phyloP scores from a whole-genome alignment of 2,329 filamentous ascomycete species.

The Stachybotrys elegans region DNA sequence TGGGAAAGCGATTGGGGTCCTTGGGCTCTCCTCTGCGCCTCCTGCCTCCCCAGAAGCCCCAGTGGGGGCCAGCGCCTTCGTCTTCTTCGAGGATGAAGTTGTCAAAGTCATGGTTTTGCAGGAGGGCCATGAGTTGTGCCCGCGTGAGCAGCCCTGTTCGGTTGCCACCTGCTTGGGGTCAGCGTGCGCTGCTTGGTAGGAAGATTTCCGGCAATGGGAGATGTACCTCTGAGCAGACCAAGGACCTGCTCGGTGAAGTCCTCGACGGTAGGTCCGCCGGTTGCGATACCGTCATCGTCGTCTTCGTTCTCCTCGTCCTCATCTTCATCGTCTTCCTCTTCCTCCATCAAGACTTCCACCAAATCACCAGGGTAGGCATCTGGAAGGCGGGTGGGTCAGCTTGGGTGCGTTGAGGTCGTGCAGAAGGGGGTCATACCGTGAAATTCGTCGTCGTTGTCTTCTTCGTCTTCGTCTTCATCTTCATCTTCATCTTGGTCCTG shows the following conservation, averaged over 20 bases:
- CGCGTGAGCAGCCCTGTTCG: constrained; percentile 25
- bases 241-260: constrained; percentile 30
- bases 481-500: constrained; percentile 19
- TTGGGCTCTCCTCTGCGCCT: constrained; percentile 30
- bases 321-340: constrained; percentile 19
- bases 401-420: neutral
- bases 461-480: constrained; percentile 21
- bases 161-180: constrained; percentile 14
- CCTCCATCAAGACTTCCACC: constrained; percentile 16
- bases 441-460: constrained; percentile 16
- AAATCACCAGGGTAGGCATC: constrained; percentile 11
- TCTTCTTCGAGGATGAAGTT: constrained; percentile 32
- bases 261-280: constrained; percentile 15
- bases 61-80: constrained; percentile 19
- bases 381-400: constrained; percentile 6
- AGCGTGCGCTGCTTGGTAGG: neutral
- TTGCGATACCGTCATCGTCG: constrained; percentile 8
- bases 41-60: constrained; percentile 38
- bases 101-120: constrained; percentile 33
- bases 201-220: neutral
- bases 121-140: constrained; percentile 33
- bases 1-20: constrained; percentile 66
- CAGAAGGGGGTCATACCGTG: constrained; percentile 13
- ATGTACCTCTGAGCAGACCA: constrained; percentile 23
- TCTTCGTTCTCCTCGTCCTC: constrained; percentile 17